phyloP scores from a whole-genome alignment of 441 rosid genomes.

The Populus trichocarpa region DNA sequence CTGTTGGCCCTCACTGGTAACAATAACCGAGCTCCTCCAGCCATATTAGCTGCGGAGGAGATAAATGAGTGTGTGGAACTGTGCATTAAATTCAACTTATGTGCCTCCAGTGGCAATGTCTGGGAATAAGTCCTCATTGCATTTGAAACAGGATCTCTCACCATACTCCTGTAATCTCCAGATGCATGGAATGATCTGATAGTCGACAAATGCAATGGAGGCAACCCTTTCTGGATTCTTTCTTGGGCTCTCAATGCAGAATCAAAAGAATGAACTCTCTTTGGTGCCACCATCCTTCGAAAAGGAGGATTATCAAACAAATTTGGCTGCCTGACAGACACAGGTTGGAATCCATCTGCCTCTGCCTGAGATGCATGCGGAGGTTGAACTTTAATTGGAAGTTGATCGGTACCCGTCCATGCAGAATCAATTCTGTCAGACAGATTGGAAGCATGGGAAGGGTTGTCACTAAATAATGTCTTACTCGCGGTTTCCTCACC shows the following conservation, averaged over 20 bases:
- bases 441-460: constrained; percentile 53
- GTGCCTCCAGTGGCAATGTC: constrained; percentile 61
- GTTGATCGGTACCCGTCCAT: constrained; percentile 81
- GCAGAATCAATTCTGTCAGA: constrained; percentile 93
- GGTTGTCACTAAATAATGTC: constrained; percentile 15
- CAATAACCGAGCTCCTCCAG: constrained; percentile 75
- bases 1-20: constrained; percentile 48
- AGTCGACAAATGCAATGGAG: constrained; percentile 51
- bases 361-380: constrained; percentile 30
- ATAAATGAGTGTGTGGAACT: constrained; percentile 50
- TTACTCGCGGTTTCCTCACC: constrained; percentile 37
- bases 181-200: constrained; percentile 84
- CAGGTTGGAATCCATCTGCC: constrained; percentile 36
- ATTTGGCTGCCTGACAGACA: constrained; percentile 22
- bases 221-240: constrained; percentile 52
- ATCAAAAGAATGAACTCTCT: constrained; percentile 81
- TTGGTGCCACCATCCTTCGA: constrained; percentile 49
- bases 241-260: constrained; percentile 74
- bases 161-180: constrained; percentile 77
- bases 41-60: constrained; percentile 57
- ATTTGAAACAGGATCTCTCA: constrained; percentile 68
- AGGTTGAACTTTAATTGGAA: constrained; percentile 29
- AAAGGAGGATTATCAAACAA: constrained; percentile 34
- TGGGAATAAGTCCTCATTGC: constrained; percentile 58
- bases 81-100: constrained; percentile 54